These are phyloP conservation scores for Gynochthodes officinalis DNA, from an alignment of 257 asterid genomes.

Conservation along the genomic window DNA sequence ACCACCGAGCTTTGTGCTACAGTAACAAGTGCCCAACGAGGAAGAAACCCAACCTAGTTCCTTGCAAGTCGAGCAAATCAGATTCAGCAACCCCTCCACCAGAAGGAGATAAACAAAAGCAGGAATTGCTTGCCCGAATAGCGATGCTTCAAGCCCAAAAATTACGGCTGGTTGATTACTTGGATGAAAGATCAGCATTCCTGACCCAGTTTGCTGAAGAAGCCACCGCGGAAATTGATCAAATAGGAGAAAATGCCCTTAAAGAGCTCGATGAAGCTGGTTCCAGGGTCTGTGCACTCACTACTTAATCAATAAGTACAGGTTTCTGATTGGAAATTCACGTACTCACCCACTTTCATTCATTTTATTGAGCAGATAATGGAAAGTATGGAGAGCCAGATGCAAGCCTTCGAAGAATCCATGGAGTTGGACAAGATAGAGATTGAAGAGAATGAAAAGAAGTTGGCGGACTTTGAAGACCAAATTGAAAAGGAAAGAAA, in stretches of 20 bases:
- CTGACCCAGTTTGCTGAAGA: constrained; percentile 84
- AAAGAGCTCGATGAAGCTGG: constrained; percentile 80
- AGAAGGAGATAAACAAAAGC: constrained; percentile 57
- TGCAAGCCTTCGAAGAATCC: constrained; percentile 91
- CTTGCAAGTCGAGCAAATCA: constrained; percentile 46
- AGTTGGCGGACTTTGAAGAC: constrained; percentile 55
- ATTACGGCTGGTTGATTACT: constrained; percentile 70
- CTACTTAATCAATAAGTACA: neutral
- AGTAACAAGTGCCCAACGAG: constrained; percentile 34
- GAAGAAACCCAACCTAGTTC: constrained; percentile 28
- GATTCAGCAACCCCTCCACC: constrained; percentile 44
- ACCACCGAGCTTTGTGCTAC: constrained; percentile 28
- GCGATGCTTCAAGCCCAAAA: constrained; percentile 88
- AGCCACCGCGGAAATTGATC: constrained; percentile 83
- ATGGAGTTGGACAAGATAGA: constrained; percentile 60
- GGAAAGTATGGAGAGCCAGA: constrained; percentile 72
- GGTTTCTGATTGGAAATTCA: neutral
- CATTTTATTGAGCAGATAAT: constrained; percentile 63
- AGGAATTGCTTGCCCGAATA: constrained; percentile 80
- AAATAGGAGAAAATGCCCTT: constrained; percentile 84
- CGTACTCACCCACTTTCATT: constrained; percentile 12
- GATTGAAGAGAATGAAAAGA: constrained; percentile 61
- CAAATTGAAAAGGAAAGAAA: constrained; percentile 59
- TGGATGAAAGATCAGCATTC: constrained; percentile 74
- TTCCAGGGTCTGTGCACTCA: constrained; percentile 47